phyloP scores from a whole-genome alignment of 768 basidiomycete species.

The Gloeostereum incarnatum region DNA sequence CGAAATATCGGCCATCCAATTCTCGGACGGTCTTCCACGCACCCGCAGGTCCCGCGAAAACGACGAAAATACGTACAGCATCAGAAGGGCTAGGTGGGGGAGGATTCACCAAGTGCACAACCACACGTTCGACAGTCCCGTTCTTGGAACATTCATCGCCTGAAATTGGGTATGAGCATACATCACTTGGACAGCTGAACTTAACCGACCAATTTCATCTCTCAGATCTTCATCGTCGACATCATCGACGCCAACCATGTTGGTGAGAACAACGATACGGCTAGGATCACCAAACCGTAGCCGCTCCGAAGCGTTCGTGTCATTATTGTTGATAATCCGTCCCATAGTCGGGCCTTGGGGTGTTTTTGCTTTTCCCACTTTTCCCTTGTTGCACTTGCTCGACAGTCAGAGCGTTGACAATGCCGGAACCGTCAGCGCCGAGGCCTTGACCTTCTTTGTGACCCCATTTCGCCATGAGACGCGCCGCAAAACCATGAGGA shows the following conservation, averaged over 20 bases:
- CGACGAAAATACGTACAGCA: constrained; percentile 85
- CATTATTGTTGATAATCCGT: constrained; percentile 84
- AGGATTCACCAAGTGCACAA: constrained; percentile 73
- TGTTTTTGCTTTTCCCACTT: constrained; percentile 23
- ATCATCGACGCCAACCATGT: constrained; percentile 83
- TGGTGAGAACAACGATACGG: constrained; percentile 81
- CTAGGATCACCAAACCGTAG: constrained; percentile 85
- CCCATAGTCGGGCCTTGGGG: constrained; percentile 46
- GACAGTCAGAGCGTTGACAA: constrained; percentile 82
- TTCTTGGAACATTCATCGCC: constrained; percentile 90
- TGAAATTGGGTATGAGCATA: constrained; percentile 16
- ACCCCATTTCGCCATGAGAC: constrained; percentile 94
- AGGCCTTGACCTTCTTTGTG: constrained; percentile 92
- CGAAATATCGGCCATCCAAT: constrained; percentile 89
- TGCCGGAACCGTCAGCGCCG: constrained; percentile 76
- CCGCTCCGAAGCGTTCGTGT: constrained; percentile 60
- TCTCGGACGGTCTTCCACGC: constrained; percentile 96
- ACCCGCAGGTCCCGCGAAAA: constrained; percentile 85
- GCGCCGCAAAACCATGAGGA: constrained; percentile 70
- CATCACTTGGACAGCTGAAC: constrained; percentile 3
- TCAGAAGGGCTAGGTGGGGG: constrained; percentile 58
- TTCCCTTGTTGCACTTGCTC: constrained; percentile 50
- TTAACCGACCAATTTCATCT: constrained; percentile 73
- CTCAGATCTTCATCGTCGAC: constrained; percentile 76
- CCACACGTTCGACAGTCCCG: constrained; percentile 85